Evolutionary conservation across 2,329 filamentous ascomycete species (phyloP).

Genomic region (Thermothelomyces thermophilus): DNA sequence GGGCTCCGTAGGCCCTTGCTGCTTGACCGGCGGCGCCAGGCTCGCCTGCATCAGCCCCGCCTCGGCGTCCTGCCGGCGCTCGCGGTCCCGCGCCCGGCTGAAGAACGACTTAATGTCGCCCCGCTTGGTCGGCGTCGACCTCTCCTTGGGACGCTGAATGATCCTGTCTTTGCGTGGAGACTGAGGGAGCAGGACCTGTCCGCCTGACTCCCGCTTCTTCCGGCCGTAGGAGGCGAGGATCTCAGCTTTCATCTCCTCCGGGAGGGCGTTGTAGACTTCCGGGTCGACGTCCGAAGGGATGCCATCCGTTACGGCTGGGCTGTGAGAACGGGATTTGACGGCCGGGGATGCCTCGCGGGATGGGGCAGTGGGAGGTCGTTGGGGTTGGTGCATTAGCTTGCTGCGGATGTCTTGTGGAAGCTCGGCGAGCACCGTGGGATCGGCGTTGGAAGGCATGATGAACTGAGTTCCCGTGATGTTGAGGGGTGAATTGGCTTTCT

Average conservation of each 20-base stretch:
- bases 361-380: conserved; percentile 22
- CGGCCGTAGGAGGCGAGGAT: conserved; percentile 64
- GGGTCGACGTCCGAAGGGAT: conserved; percentile 75
- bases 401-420: conserved; percentile 77
- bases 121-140: conserved; percentile 61
- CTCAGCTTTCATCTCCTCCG: conserved; percentile 79
- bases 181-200: conserved; percentile 34
- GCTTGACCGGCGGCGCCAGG: not conserved
- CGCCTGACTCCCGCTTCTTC: conserved; percentile 13
- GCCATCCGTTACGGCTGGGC: conserved; percentile 29
- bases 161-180: conserved; percentile 52
- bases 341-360: conserved; percentile 29
- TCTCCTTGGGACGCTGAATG: conserved; percentile 44
- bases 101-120: conserved; percentile 38
- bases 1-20: not conserved
- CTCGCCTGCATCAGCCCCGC: conserved; percentile 1
- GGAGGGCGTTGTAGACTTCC: conserved; percentile 75
- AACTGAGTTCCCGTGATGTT: conserved; percentile 89
- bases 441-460: conserved; percentile 75
- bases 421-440: conserved; percentile 74
- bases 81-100: conserved; percentile 36
- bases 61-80: conserved; percentile 43
- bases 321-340: conserved; percentile 36
- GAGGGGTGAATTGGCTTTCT: conserved; percentile 58
- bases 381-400: conserved; percentile 59